Evolutionary conservation across 805 yeast species (phyloP), one percentile per base, ranked within the genome.

Genomic region (Yamadazyma kitorensis): DNA sequence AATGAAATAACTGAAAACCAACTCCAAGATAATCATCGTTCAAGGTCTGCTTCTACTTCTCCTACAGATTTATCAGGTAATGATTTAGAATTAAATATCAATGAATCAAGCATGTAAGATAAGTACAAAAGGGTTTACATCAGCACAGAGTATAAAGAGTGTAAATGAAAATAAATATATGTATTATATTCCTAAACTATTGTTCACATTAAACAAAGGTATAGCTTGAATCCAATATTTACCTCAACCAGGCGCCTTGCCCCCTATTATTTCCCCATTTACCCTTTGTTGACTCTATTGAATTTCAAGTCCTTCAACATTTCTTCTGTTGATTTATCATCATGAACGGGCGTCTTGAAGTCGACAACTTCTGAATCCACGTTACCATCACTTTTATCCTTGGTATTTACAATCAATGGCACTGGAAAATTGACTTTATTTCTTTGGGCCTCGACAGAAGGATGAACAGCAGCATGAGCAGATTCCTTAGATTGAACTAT

Each of bases 361-460:
- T 40, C 29, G 7, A 47, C 24, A 5, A 41, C 36, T 27, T 42
- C 39, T 2, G 37, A 24, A 8, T 27, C 18, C 13, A 24, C 28
- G 8, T 27, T 21, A 13, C 19, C 29, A 2, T 29, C 34, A 9
- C 14, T 6, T 11, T 6, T 23, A 11, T 19, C 24, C 10, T 10
- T n/a, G 5, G 55, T 47, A 18, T 41, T 48, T 5, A 47, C 37
- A 15, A 47, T 34, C 14, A 50, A 29, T 3, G 52, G 51, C 5
- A 34, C 19, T 13, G 24, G 22, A 31, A 10, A 22, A 11, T 13
- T 20, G 14, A 5, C 22, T 20, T 13, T 25, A 24, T 19, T 19
- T 19, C 10, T 19, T n/a, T n/a, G n/a, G n/a, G n/a, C 9, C 14
- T n/a, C 29, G 5, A 19, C 19, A 15, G 7, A 15, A 11, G 29